Evolutionary conservation across 176 grass and related monocot genomes (phyloP).

Genomic region (Musa acuminata): DNA sequence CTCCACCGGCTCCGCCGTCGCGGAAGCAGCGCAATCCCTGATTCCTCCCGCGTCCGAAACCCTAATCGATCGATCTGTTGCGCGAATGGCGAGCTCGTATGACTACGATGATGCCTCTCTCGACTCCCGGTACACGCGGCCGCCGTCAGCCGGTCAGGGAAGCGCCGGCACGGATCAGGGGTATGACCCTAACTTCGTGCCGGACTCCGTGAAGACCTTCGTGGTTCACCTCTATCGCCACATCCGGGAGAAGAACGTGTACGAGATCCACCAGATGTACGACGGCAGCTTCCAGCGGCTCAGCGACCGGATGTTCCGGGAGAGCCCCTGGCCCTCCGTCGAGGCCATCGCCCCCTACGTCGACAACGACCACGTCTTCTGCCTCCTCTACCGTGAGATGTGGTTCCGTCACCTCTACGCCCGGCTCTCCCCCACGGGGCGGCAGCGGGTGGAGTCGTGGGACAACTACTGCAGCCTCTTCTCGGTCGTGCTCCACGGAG

Average conservation of each 20-base stretch:
- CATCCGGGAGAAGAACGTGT: conserved; percentile 98
- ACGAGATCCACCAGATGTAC: conserved; percentile 99
- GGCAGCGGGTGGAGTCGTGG: conserved; percentile 84
- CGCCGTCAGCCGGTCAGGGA: conserved; percentile 24
- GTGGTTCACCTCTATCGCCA: conserved; percentile 90
- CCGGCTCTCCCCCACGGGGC: conserved; percentile 50
- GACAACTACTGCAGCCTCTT: conserved; percentile 96
- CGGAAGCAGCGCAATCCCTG: no score
- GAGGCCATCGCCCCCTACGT: conserved; percentile 76
- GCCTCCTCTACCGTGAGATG: conserved; percentile 90
- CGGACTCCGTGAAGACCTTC: conserved; percentile 95
- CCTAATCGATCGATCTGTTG: background rate
- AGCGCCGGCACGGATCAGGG: conserved; percentile 23
- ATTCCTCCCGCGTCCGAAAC: background rate
- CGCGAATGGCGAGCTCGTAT: background rate
- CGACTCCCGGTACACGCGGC: conserved; percentile 2
- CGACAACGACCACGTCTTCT: conserved; percentile 95
- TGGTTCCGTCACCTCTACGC: conserved; percentile 97
- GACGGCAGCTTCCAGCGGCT: conserved; percentile 91
- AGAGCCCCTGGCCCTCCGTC: conserved; percentile 62
- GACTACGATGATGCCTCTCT: background rate
- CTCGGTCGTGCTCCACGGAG: conserved; percentile 72
- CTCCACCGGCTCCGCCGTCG: no score
- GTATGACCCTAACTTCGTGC: conserved; percentile 89
- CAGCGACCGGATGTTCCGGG: conserved; percentile 88